Evolutionary conservation across 1,284 basidiomycete species (phyloP).

Genomic region (Cutaneotrichosporon curvatum): DNA sequence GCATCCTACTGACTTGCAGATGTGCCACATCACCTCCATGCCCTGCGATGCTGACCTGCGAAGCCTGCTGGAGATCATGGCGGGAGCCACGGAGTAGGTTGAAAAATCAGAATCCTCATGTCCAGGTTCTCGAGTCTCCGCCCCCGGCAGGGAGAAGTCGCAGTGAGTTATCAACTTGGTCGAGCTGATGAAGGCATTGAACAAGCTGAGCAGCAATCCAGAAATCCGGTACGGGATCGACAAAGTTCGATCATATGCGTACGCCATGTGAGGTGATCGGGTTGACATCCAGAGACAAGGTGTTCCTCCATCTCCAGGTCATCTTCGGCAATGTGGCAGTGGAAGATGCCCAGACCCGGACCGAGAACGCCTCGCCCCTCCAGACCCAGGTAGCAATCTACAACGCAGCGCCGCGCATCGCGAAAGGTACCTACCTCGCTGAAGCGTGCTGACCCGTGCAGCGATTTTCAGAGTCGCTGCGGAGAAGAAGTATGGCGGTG

Average conservation of each 20-base stretch:
- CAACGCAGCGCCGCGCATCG: slow-evolving; percentile 32
- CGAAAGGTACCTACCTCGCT: slow-evolving; percentile 18
- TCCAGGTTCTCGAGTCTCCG: slow-evolving; percentile 36
- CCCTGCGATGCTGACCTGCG: slow-evolving; percentile 15
- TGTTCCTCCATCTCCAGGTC: slow-evolving; percentile 40
- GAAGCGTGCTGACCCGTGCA: slow-evolving; percentile 3
- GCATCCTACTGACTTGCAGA: no score
- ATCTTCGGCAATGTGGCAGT: slow-evolving; percentile 33
- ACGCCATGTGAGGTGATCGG: slow-evolving; percentile 17
- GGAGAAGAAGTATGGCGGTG: slow-evolving; percentile 23
- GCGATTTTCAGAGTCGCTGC: slow-evolving; percentile 32
- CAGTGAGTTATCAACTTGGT: slow-evolving; percentile 13
- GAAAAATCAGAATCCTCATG: neutral
- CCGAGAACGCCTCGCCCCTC: slow-evolving; percentile 22
- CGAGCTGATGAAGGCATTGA: slow-evolving; percentile 24
- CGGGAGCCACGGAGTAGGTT: slow-evolving; percentile 23
- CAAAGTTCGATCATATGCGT: slow-evolving; percentile 27
- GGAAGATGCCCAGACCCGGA: slow-evolving; percentile 22
- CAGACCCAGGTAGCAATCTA: slow-evolving; percentile 32
- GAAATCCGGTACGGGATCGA: slow-evolving; percentile 31
- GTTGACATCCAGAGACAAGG: slow-evolving; percentile 42
- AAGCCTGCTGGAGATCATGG: slow-evolving; percentile 25
- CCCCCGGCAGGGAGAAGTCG: slow-evolving; percentile 36
- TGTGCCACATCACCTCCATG: slow-evolving; percentile 25
- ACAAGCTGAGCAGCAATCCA: slow-evolving; percentile 26